These are phyloP conservation scores for Isatis tinctoria DNA, from an alignment of 345 rosid species.

Conservation along the genomic window DNA sequence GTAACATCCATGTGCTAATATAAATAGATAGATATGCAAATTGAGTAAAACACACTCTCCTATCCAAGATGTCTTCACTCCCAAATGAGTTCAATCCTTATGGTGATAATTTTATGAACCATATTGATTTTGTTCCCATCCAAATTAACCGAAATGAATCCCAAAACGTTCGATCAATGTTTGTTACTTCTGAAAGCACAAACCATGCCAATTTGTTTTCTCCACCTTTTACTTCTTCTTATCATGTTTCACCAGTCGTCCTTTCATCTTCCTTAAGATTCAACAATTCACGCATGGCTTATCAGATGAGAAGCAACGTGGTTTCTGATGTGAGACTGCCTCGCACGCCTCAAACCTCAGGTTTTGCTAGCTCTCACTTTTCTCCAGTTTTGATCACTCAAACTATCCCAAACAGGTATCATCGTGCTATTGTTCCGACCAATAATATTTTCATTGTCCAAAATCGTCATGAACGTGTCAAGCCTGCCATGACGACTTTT, in stretches of 20 bases:
- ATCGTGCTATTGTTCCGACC: background rate
- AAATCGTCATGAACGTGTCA: background rate
- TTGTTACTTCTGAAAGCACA: background rate
- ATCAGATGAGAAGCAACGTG: background rate
- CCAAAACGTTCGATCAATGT: background rate
- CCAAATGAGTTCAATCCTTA: conserved; percentile 1
- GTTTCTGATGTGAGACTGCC: background rate
- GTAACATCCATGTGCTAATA: background rate
- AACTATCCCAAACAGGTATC: background rate
- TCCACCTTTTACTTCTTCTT: background rate
- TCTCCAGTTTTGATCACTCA: background rate
- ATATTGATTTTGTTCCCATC: background rate
- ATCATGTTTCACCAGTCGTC: background rate
- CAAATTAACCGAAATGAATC: background rate
- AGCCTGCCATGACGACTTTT: background rate
- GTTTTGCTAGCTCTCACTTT: background rate
- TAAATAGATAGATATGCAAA: background rate
- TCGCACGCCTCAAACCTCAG: background rate
- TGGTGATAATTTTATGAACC: background rate
- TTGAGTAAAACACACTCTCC: background rate
- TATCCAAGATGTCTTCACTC: background rate
- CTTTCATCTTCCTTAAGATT: background rate
- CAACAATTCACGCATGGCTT: background rate
- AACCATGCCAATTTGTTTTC: background rate
- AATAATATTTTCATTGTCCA: background rate